Evolutionary conservation across 2,329 filamentous ascomycete genomes (phyloP).

Genomic region (Sporothrix dimorphospora): DNA sequence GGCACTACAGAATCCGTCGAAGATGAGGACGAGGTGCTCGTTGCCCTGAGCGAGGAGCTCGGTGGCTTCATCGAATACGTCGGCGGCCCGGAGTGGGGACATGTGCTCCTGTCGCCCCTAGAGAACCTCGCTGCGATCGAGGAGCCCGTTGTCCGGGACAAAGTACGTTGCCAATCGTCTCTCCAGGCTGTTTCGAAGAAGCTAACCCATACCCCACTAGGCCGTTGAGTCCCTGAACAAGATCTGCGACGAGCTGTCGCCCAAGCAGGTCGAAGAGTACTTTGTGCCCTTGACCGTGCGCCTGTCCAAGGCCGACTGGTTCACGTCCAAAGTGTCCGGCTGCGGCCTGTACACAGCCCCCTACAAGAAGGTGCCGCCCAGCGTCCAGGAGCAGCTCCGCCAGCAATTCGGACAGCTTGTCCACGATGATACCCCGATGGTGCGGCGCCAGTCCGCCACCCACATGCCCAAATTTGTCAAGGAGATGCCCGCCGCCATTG

Average conservation of each 20-base stretch:
- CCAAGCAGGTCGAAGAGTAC: slow-evolving; percentile 92
- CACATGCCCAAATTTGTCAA: slow-evolving; percentile 97
- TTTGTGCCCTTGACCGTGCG: slow-evolving; percentile 95
- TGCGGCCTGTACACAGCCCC: slow-evolving; percentile 93
- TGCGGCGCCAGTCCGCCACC: slow-evolving; percentile 92
- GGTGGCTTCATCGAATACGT: slow-evolving; percentile 98
- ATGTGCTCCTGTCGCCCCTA: slow-evolving; percentile 93
- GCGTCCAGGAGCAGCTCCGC: slow-evolving; percentile 88
- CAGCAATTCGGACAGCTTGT: slow-evolving; percentile 92
- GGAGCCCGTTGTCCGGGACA: slow-evolving; percentile 95
- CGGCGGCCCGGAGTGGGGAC: slow-evolving; percentile 87
- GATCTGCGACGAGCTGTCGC: slow-evolving; percentile 90
- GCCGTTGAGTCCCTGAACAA: slow-evolving; percentile 99
- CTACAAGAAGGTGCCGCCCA: slow-evolving; percentile 85
- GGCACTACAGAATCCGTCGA: slow-evolving; percentile 83
- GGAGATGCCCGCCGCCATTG: slow-evolving; percentile 87
- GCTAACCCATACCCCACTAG: slow-evolving; percentile 49
- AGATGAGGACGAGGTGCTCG: slow-evolving; percentile 97
- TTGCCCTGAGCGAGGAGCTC: slow-evolving; percentile 94
- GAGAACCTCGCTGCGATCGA: slow-evolving; percentile 99
- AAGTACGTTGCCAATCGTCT: slow-evolving; percentile 62
- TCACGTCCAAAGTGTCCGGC: slow-evolving; percentile 98
- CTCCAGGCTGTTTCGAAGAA: too few relatives aligned
- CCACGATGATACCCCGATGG: slow-evolving; percentile 99
- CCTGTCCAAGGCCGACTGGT: slow-evolving; percentile 99